Conservation (phyloP, 148 eudicot species). For the Vaccinium macrocarpon region DNA sequence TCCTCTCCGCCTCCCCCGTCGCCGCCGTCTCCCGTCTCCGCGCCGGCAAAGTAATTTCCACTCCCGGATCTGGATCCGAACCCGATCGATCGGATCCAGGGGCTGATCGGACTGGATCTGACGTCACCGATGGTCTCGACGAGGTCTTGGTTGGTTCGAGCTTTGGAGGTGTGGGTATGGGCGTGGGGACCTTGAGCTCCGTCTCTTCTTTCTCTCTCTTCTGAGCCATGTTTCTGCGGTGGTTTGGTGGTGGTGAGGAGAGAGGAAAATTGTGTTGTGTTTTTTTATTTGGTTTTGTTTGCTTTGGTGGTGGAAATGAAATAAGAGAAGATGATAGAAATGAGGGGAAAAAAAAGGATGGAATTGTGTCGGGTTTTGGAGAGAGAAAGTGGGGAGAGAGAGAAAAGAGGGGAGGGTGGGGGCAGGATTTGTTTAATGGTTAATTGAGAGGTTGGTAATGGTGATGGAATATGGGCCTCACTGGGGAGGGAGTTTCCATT, state of each 20-base stretch:
- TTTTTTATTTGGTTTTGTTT: background rate
- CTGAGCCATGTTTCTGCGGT: constrained; percentile 43
- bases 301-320: background rate
- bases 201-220: constrained; percentile 70
- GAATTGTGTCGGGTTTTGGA: constrained; percentile 1
- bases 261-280: constrained; percentile 3
- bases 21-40: background rate
- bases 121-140: background rate
- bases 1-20: constrained; percentile 4
- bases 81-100: constrained; percentile 21
- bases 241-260: background rate
- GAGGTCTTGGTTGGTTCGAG: constrained; percentile 18
- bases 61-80: constrained; percentile 24
- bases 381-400: background rate
- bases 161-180: constrained; percentile 23
- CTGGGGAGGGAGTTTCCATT: background rate
- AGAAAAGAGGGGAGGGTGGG: background rate
- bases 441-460: constrained; percentile 36
- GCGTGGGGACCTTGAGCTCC: constrained; percentile 57
- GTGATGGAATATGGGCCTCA: constrained; percentile 24
- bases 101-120: constrained; percentile 3
- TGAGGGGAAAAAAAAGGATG: background rate
- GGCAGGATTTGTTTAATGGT: constrained; percentile 14
- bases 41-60: background rate
- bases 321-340: background rate